Evolutionary conservation across 2,329 filamentous ascomycete genomes (phyloP), one percentile per base, ranked within the genome.

Genomic region (Botrytis pseudocinerea): DNA sequence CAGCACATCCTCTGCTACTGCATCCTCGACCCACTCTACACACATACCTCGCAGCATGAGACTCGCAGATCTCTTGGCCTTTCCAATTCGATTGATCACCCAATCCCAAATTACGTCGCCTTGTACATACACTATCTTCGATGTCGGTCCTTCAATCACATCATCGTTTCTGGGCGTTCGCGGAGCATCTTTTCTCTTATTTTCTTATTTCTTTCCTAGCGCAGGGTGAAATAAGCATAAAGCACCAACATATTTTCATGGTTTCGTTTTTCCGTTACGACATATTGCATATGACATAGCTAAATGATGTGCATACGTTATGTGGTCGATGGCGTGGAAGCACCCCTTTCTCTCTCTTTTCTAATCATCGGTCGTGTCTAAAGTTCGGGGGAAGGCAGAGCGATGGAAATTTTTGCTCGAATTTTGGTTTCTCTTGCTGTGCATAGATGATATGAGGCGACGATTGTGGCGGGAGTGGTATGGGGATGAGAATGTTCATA

Each of bases 191-290:
- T 44, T 65, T 64, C 35, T 65, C 16, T 44, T 40, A 28, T 54
- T 65, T 71, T 40, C 46, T 68, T 72, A 60, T 72, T 72, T 72
- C 70, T 68, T 72, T 72, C 70, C 70, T 72, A 68, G 70, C 62
- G 70, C 70, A 72, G 70, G 61, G 70, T 68, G 70, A 72, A 72
- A 72, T 72, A 72, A 68, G 48, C 68, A 70, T 35, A 61, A 61
- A 61, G 68, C 51, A 70, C 51, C 54, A 70, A 63, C 18, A 28
- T 32, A 18, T 63, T 16, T 70, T 40, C 32, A 25, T 22, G 54
- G 54, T 61, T 59, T 70, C 22, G 38, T 61, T 70, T 46, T 68
- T 38, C 48, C 38, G 25, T 57, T 61, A 42, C 68, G 54, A 70
- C 40, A 61, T 69, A 46, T 42, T 44, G 54, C 51, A 69, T 69